Conservation (phyloP, 1,284 basidiomycete species). For the Abortiporus biennis region DNA sequence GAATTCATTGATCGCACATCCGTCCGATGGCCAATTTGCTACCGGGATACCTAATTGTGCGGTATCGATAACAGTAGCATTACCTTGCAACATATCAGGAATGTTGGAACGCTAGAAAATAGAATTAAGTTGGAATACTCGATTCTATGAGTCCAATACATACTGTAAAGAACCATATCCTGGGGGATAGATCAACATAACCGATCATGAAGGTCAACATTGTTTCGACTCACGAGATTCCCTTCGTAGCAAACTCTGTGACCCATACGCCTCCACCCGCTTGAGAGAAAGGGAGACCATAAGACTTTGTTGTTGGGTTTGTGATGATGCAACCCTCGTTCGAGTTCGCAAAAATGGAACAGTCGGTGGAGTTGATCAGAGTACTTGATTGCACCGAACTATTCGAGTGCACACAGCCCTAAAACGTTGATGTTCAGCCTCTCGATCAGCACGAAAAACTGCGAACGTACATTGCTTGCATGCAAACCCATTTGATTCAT, state of each 20-base stretch:
- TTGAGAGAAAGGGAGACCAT: slow-evolving; percentile 56
- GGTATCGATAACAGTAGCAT: slow-evolving; percentile 55
- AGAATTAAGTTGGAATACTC: background rate
- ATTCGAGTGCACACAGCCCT: slow-evolving; percentile 49
- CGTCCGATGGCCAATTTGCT: slow-evolving; percentile 57
- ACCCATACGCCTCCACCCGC: slow-evolving; percentile 69
- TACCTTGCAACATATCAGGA: slow-evolving; percentile 47
- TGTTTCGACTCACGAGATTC: slow-evolving; percentile 47
- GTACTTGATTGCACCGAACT: slow-evolving; percentile 43
- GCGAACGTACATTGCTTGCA: slow-evolving; percentile 41
- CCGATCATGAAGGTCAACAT: background rate
- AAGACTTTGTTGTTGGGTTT: slow-evolving; percentile 47
- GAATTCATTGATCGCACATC: slow-evolving; percentile 54
- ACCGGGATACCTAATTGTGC: slow-evolving; percentile 59
- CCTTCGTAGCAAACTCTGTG: slow-evolving; percentile 59
- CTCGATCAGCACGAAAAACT: too few relatives aligned
- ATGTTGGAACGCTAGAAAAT: slow-evolving; percentile 43
- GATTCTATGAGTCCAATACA: slow-evolving; percentile 16
- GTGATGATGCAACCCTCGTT: slow-evolving; percentile 61
- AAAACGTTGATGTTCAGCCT: slow-evolving; percentile 6
- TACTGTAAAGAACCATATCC: slow-evolving; percentile 73
- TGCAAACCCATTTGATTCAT: slow-evolving; percentile 68
- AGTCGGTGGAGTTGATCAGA: slow-evolving; percentile 54
- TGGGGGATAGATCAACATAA: slow-evolving; percentile 23
- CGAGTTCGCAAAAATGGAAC: slow-evolving; percentile 43